Conservation (phyloP, 495 filamentous ascomycete species). For the Podospora conica region DNA sequence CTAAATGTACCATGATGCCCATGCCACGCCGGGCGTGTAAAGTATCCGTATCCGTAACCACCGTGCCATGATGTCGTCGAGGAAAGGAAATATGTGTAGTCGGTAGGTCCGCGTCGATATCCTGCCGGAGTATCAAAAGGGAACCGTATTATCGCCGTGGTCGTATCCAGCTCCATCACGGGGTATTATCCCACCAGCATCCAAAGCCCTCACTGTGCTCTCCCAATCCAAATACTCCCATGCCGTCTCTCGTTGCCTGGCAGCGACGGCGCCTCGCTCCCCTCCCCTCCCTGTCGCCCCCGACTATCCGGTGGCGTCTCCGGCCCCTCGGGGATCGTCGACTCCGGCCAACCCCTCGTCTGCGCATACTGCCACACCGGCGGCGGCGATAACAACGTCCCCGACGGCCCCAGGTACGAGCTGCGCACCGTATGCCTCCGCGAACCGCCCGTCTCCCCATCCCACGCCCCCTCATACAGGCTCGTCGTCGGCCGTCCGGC, state of each 20-base stretch:
- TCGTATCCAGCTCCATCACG: neutral
- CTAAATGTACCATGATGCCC: neutral
- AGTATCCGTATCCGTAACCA: too few relatives aligned
- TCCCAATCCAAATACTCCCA: neutral
- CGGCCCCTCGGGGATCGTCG: neutral
- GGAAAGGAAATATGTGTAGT: too few relatives aligned
- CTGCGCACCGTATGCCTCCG: conserved; percentile 2
- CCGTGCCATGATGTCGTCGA: too few relatives aligned
- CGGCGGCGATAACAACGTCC: conserved; percentile 6
- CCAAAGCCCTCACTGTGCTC: neutral
- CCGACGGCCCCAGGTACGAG: neutral
- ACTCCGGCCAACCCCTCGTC: neutral
- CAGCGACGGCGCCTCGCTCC: neutral
- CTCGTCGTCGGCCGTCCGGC: conserved; percentile 2
- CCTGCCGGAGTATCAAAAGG: neutral
- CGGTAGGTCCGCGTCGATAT: too few relatives aligned
- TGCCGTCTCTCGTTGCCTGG: neutral
- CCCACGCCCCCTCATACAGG: neutral
- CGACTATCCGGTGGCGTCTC: conserved; percentile 1
- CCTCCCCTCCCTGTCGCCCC: neutral
- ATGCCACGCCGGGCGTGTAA: neutral
- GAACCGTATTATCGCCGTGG: neutral
- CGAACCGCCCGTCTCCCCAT: neutral
- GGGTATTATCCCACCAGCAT: neutral
- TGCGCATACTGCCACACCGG: conserved; percentile 3